Evolutionary conservation across 2,329 filamentous ascomycete species (phyloP), one percentile per base, ranked within the genome.

Genomic region (Scolecobasidium constrictum): DNA sequence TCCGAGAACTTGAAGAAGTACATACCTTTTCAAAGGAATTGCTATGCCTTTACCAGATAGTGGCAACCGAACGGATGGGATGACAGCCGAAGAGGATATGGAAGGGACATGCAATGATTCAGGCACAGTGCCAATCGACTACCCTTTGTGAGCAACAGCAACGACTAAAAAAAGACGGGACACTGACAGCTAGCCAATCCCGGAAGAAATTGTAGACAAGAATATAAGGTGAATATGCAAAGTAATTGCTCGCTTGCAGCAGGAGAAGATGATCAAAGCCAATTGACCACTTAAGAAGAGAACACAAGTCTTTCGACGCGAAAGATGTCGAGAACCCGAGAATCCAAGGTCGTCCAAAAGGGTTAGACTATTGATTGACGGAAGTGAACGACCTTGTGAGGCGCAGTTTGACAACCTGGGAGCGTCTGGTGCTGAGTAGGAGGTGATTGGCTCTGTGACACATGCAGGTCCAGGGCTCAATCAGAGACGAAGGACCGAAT

Each of bases 291-390:
- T 36, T 7, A 36, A 15, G 18, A 36, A 11, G 18, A 7, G 17
- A 16, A 18, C 7, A 36, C 7, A 36, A 11, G 34, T 19, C 13
- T 9, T 11, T n/a, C 34, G 11, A 36, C 7, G 18, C 9, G 15
- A 36, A 18, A 19, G 12, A 19, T 36, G 9, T 9, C 9, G 9
- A 9, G 9, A 36, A 16, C 7, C 12, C 34, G 34, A 36, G 17
- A 11, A 36, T n/a, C n/a, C 9, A 9, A 31, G n/a, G 9, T 11
- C 9, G 9, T n/a, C 9, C 9, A 36, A 36, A 11, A 7, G 34
- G 34, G 34, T 36, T 36, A 36, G 34, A 11, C 34, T 36, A 16
- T 36, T n/a, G 34, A 36, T n/a, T 15, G 34, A 36, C 12, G 12
- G 34, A 16, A 9, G 7, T 19, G 13, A 18, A 36, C 34, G 34